Conservation (phyloP, 2,329 filamentous ascomycete species). For the Amylocarpus encephaloides region DNA sequence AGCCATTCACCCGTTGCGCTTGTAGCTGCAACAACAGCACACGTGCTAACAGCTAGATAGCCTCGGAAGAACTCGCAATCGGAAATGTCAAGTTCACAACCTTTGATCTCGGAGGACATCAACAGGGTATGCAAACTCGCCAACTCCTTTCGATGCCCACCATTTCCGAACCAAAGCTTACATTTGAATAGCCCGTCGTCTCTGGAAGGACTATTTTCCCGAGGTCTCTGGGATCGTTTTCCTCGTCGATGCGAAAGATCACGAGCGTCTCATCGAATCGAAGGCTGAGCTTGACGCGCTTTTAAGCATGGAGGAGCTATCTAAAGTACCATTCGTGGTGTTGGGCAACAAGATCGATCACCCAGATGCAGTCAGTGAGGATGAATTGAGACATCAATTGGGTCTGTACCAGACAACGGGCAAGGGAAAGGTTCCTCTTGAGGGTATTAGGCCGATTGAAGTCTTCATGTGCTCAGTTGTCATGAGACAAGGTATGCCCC, state of each 20-base stretch:
- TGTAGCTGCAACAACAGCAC: constrained; percentile 12
- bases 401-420: constrained; percentile 95
- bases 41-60: constrained; percentile 37
- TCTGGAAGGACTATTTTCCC: constrained; percentile 97
- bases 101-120: constrained; percentile 88
- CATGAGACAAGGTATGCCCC: constrained; percentile 76
- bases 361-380: constrained; percentile 89
- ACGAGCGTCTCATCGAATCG: constrained; percentile 87
- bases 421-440: constrained; percentile 88
- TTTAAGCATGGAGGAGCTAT: constrained; percentile 91
- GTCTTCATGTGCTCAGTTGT: constrained; percentile 99
- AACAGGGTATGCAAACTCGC: constrained; percentile 59
- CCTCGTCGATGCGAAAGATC: constrained; percentile 95
- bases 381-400: constrained; percentile 85
- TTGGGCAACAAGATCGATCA: constrained; percentile 99
- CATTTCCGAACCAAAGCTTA: not conserved
- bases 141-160: not conserved
- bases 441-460: constrained; percentile 92
- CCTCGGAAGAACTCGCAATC: constrained; percentile 86
- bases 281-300: constrained; percentile 97
- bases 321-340: constrained; percentile 92
- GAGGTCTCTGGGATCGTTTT: constrained; percentile 96
- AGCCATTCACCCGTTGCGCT: not conserved
- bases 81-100: constrained; percentile 93
- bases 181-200: constrained; percentile 61